Percentiles rank a stretch among this genome's conserved stretches.
Conservation (phyloP, 192 early-diverging fungal genomes). For the Obelidium mucronatum region DNA sequence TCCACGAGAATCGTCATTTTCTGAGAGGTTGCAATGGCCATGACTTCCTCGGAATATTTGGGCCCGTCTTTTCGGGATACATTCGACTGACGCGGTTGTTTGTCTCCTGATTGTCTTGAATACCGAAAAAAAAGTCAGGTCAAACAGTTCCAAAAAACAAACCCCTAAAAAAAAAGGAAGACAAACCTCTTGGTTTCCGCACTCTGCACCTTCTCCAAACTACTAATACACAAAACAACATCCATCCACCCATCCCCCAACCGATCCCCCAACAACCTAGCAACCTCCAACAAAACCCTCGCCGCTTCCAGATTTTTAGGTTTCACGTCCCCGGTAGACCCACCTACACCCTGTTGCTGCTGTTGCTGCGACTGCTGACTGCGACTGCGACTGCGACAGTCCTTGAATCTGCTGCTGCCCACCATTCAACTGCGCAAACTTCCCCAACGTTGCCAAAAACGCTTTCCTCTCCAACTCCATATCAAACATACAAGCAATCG, state of each 20-base stretch:
- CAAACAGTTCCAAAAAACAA: neutral
- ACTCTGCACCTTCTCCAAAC: conserved; percentile 87
- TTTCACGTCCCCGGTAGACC: conserved; percentile 75
- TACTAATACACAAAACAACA: conserved; percentile 83
- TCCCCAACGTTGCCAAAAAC: conserved; percentile 87
- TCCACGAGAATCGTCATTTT: conserved; percentile 83
- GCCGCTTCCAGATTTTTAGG: conserved; percentile 94
- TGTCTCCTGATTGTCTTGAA: neutral
- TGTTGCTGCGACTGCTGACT: no score
- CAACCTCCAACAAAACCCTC: conserved; percentile 82
- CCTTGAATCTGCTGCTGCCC: no score
- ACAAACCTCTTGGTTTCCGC: conserved; percentile 42
- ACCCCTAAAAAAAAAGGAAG: neutral
- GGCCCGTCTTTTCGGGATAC: neutral
- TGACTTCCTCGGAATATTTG: conserved; percentile 53
- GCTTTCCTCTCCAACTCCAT: conserved; percentile 89
- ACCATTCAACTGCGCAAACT: conserved; percentile 79
- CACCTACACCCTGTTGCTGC: no score
- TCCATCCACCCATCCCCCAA: conserved; percentile 79
- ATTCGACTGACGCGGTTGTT: neutral
- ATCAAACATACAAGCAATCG: conserved; percentile 87
- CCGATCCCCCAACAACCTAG: conserved; percentile 54
- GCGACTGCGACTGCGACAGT: conserved; percentile 80
- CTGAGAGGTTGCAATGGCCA: conserved; percentile 63
- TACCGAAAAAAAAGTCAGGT: neutral